Evolutionary conservation across 305 asterid species (phyloP), one percentile per base, ranked within the genome.

Genomic region (Fraxinus velutina): DNA sequence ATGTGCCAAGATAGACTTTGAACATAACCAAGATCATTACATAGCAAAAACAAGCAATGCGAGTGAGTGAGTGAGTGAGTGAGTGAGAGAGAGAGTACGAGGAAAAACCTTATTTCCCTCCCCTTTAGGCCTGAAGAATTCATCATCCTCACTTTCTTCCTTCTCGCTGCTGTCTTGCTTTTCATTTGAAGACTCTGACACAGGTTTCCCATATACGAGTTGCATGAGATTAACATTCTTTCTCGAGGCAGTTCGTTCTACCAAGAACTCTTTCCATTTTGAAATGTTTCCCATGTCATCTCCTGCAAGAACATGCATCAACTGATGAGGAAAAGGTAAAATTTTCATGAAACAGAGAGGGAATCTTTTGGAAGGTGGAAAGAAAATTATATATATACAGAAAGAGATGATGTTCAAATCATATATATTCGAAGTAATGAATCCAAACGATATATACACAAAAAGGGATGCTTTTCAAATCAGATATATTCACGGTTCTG

Each of bases 61-160:
- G 9, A 0, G 27, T 0, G 21, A 0, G 64, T 0, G 64, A 52
- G 52, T 52, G 29, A 64, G 30, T 1, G 47, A 70, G 75, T 6
- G 78, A 42, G 77, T 34, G 75, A 7, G 36, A 3, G 37, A 52
- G 8, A 30, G 55, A 42, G 42, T 83, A 37, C 17, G 33, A 36
- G 76, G 66, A 79, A 83, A 80, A 80, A 94, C 99, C 99, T 90
- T 93, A 74, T 87, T 89, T 78, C 90, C 93, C 83, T 93, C 97
- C 80, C 94, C 99, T 90, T 96, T 96, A 52, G 93, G 93, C 86
- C 76, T 92, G 81, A 96, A 96, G 92, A 96, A 91, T 78, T 90
- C 93, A 36, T 90, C 95, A 81, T 92, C 98, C 34, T 92, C 97
- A 77, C 92, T 90, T 72, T 89, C 98, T 6, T 89, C 93, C 57